A percentile compares a stretch with the other conserved stretches of the same genome.
Conservation (phyloP, 2,329 filamentous ascomycete genomes). For the Alternaria hordeiaustralica region DNA sequence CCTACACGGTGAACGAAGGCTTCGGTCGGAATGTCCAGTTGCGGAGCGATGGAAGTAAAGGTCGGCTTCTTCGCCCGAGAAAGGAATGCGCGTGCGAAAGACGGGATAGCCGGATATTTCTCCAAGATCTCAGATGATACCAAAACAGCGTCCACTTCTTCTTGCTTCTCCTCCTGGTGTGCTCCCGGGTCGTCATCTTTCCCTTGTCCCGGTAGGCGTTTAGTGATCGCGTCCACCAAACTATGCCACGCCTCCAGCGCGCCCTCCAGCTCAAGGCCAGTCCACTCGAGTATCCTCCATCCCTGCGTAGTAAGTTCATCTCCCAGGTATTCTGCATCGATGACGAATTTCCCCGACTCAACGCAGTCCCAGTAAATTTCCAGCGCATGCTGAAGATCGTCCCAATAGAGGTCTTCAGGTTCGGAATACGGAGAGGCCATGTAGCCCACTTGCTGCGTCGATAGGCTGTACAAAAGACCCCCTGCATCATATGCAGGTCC, state of each 20-base stretch:
- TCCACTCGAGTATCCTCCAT: background rate
- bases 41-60: background rate
- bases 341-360: background rate
- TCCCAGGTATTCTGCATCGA: background rate
- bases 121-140: background rate
- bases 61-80: background rate
- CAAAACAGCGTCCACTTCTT: background rate
- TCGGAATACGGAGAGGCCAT: background rate
- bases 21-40: background rate
- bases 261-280: background rate
- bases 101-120: background rate
- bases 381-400: background rate
- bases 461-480: background rate
- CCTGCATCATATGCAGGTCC: background rate
- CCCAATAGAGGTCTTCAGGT: background rate
- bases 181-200: background rate
- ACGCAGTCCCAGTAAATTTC: background rate
- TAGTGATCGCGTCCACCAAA: background rate
- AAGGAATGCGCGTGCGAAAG: background rate
- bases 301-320: background rate
- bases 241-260: background rate
- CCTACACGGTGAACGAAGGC: background rate
- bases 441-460: background rate
- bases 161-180: background rate
- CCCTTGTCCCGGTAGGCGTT: background rate